Percentiles rank a stretch among this genome's conserved stretches.
These are phyloP conservation scores for Saccharum officinarum DNA, from an alignment of 176 grass and related monocot species.

Conservation along the genomic window DNA sequence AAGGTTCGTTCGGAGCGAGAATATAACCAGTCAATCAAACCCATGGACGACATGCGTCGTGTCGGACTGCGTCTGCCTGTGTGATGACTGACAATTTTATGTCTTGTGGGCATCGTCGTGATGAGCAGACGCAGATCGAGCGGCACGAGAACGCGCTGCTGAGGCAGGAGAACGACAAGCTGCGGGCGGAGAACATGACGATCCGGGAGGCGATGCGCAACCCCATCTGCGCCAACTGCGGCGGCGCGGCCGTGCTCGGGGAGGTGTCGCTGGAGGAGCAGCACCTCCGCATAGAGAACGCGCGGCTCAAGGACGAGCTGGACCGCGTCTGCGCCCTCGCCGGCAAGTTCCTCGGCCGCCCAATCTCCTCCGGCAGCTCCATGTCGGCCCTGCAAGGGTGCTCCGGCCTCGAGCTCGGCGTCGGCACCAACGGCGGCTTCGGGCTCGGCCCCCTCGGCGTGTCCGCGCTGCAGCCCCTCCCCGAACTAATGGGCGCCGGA, in stretches of 20 bases:
- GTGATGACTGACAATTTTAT: neutral
- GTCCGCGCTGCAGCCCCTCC: constrained; percentile 42
- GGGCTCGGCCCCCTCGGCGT: constrained; percentile 49
- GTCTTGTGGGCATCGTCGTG: neutral
- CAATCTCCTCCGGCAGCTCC: constrained; percentile 41
- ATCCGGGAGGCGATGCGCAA: constrained; percentile 85
- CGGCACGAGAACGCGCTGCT: constrained; percentile 92
- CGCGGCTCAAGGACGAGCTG: constrained; percentile 93
- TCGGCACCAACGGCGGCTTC: constrained; percentile 49
- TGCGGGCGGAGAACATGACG: constrained; percentile 88
- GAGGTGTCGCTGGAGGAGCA: constrained; percentile 92
- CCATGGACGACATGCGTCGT: neutral
- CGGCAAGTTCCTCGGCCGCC: constrained; percentile 83
- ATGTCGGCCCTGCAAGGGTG: constrained; percentile 38
- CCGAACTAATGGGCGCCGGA: constrained; percentile 48
- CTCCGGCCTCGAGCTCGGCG: constrained; percentile 74
- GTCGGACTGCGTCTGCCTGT: neutral
- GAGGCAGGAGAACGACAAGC: constrained; percentile 96
- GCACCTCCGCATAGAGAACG: constrained; percentile 93
- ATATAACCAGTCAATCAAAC: neutral
- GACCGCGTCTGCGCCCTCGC: constrained; percentile 88
- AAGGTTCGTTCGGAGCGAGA: constrained; percentile 58
- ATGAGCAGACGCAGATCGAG: constrained; percentile 84
- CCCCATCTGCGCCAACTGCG: constrained; percentile 81
- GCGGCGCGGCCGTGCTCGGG: constrained; percentile 66